Evolutionary conservation across 176 grass and related monocot species (phyloP).

Genomic region (Chrysopogon serrulatus): DNA sequence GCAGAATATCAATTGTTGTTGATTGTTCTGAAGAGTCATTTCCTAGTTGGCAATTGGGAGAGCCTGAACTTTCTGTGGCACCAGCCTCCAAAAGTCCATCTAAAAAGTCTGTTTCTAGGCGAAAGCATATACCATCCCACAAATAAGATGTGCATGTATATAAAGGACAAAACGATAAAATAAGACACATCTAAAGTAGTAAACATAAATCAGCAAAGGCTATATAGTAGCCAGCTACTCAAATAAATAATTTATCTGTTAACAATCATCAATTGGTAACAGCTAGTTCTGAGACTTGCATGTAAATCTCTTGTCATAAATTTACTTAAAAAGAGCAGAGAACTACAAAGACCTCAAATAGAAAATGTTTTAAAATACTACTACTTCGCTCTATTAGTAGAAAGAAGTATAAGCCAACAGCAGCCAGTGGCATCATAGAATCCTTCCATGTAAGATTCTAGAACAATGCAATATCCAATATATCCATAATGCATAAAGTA

Average conservation of each 20-base stretch:
- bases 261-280: not conserved
- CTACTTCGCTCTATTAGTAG: not conserved
- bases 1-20: slow-evolving; percentile 36
- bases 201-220: not conserved
- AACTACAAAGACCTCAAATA: not conserved
- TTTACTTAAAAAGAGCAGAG: not conserved
- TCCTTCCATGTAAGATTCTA: not conserved
- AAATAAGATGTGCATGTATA: slow-evolving; percentile 3
- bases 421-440: not conserved
- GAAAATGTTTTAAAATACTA: not conserved
- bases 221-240: not conserved
- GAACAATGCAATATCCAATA: not conserved
- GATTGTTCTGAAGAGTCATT: slow-evolving; percentile 26
- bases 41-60: slow-evolving; percentile 36
- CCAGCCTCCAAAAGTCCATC: slow-evolving; percentile 60
- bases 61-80: slow-evolving; percentile 57
- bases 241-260: not conserved
- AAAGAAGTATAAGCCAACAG: not conserved
- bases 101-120: slow-evolving; percentile 43
- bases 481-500: not conserved
- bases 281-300: not conserved
- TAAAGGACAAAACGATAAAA: not conserved
- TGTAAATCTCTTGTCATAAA: not conserved
- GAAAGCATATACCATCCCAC: slow-evolving; percentile 9
- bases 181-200: not conserved